phyloP scores from a whole-genome alignment of 371 early-diverging fungal species.

The Chytridium lagenaria region DNA sequence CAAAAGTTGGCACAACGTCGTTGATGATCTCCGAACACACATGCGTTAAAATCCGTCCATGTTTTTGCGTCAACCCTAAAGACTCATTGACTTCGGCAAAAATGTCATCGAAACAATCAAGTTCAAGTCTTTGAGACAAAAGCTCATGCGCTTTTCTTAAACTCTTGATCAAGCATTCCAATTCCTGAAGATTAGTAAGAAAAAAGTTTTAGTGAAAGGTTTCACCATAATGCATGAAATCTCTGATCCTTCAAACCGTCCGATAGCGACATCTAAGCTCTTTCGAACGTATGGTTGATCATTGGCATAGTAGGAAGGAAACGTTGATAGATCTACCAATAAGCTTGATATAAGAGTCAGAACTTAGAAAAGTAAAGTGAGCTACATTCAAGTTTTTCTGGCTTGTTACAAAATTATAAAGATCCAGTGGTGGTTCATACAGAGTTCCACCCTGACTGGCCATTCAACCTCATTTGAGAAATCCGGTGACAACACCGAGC shows the following conservation, averaged over 20 bases:
- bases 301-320: conserved; percentile 38
- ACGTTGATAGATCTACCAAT: conserved; percentile 53
- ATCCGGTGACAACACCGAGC: conserved; percentile 24
- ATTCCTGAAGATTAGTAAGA: conserved; percentile 35
- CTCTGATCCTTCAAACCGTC: conserved; percentile 51
- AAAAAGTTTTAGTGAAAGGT: not conserved
- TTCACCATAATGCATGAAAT: conserved; percentile 46
- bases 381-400: conserved; percentile 43
- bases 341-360: conserved; percentile 32
- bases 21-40: conserved; percentile 44
- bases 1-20: conserved; percentile 51
- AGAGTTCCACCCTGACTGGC: not conserved
- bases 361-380: not conserved
- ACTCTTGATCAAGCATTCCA: conserved; percentile 47
- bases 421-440: conserved; percentile 9
- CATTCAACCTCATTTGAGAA: conserved; percentile 30
- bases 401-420: conserved; percentile 32
- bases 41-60: conserved; percentile 55
- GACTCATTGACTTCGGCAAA: conserved; percentile 54
- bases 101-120: conserved; percentile 54
- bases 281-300: conserved; percentile 49
- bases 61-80: conserved; percentile 25
- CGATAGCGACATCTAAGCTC: conserved; percentile 51
- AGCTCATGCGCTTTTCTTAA: conserved; percentile 41
- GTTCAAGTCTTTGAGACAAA: conserved; percentile 34